Conservation (phyloP, 2,329 filamentous ascomycete genomes). For the Pseudogymnoascus sp. region DNA sequence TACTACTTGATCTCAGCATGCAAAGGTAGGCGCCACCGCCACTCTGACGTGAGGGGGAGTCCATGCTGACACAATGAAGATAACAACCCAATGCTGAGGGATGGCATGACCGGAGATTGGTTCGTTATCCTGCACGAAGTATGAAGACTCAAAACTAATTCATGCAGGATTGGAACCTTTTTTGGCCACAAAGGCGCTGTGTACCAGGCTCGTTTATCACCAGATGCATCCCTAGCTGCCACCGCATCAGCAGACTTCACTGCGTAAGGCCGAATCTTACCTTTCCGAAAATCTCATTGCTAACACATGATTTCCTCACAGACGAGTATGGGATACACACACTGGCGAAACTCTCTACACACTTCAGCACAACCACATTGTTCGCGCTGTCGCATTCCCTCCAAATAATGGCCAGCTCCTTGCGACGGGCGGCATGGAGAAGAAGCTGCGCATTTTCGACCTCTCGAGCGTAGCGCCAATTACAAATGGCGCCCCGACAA, state of each 20-base stretch:
- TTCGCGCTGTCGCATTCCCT: constrained; percentile 85
- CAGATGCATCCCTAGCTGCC: constrained; percentile 78
- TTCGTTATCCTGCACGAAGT: constrained; percentile 30
- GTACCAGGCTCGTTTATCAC: constrained; percentile 87
- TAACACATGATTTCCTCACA: constrained; percentile 30
- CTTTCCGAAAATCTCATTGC: neutral
- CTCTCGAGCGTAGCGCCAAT: constrained; percentile 50
- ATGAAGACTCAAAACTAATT: constrained; percentile 8
- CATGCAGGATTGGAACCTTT: constrained; percentile 77
- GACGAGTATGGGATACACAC: constrained; percentile 95
- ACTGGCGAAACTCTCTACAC: constrained; percentile 83
- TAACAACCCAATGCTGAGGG: constrained; percentile 95
- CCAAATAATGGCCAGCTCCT: constrained; percentile 73
- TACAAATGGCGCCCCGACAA: constrained; percentile 24
- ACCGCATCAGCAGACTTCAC: constrained; percentile 96
- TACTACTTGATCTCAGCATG: constrained; percentile 69
- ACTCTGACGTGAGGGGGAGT: neutral
- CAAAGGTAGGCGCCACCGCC: constrained; percentile 41
- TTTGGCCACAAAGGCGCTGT: constrained; percentile 97
- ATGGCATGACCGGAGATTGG: constrained; percentile 93
- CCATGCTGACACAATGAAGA: constrained; percentile 43
- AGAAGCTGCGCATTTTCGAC: constrained; percentile 92
- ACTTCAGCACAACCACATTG: constrained; percentile 88
- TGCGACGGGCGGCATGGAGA: constrained; percentile 90
- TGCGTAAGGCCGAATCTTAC: constrained; percentile 48